phyloP scores from a whole-genome alignment of 176 grass and related monocot species.

The Aegilops longissima region DNA sequence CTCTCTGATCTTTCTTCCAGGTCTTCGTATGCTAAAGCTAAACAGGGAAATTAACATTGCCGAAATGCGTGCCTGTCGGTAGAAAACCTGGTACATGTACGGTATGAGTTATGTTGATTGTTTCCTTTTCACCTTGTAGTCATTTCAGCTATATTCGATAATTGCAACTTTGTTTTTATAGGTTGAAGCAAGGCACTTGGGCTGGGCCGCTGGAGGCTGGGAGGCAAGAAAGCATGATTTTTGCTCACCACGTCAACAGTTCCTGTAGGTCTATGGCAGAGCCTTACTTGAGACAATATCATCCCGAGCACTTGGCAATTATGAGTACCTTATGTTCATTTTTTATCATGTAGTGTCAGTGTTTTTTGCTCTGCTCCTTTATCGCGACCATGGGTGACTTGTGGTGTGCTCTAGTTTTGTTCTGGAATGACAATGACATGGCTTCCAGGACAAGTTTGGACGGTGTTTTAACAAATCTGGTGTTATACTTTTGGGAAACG shows the following conservation, averaged over 20 bases:
- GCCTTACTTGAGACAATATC: not conserved
- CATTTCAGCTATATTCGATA: not conserved
- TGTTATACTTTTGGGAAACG: too few species aligned
- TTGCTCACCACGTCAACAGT: not conserved
- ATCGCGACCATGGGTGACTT: not conserved
- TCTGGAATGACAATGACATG: not conserved
- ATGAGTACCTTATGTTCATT: not conserved
- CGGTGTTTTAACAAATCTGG: not conserved
- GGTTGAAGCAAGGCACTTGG: not conserved
- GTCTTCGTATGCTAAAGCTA: constrained; percentile 17
- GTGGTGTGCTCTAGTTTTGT: not conserved
- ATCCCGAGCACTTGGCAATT: not conserved
- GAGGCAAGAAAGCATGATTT: not conserved
- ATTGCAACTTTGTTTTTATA: not conserved
- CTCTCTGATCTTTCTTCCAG: not conserved
- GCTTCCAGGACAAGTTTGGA: not conserved
- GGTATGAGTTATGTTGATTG: not conserved
- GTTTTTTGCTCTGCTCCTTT: not conserved
- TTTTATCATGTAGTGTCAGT: not conserved
- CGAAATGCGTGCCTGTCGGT: not conserved
- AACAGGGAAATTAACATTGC: not conserved
- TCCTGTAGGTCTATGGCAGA: not conserved
- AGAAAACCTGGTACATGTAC: not conserved
- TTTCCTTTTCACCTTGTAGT: not conserved
- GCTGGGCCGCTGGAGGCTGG: not conserved